A percentile compares a stretch with the other conserved stretches of the same genome.
Conservation (phyloP, 2,329 filamentous ascomycete species). For the Ophiostoma perfectum region DNA sequence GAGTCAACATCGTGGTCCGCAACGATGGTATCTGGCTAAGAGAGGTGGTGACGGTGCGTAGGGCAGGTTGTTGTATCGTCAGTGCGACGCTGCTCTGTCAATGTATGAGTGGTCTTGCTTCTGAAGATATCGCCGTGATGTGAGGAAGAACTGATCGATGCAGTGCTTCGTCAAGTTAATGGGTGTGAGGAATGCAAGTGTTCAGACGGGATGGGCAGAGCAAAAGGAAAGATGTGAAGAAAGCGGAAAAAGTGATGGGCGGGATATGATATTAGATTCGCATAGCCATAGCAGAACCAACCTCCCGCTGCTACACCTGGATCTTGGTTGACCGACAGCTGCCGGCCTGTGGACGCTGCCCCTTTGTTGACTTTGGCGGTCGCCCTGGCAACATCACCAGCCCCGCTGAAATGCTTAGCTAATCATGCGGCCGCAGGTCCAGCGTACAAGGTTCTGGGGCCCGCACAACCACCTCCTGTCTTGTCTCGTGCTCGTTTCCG, state of each 20-base stretch:
- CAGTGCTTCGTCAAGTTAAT: background rate
- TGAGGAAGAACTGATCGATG: background rate
- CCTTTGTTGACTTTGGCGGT: conserved; percentile 3
- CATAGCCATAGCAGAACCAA: background rate
- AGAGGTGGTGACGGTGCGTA: background rate
- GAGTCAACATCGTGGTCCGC: conserved; percentile 23
- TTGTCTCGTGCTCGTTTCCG: conserved; percentile 7
- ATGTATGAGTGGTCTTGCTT: background rate
- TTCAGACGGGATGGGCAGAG: background rate
- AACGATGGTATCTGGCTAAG: background rate
- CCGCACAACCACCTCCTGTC: background rate
- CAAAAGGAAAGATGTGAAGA: conserved; percentile 7
- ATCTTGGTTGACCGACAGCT: conserved; percentile 8
- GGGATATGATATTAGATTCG: background rate
- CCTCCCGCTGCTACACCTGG: background rate
- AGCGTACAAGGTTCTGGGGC: background rate
- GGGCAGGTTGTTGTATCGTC: background rate
- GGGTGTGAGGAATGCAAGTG: background rate
- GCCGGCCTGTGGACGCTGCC: background rate
- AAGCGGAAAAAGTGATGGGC: background rate
- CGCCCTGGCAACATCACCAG: background rate
- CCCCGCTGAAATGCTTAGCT: background rate
- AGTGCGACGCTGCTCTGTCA: background rate
- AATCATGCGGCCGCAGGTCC: background rate
- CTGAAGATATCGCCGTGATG: background rate